A percentile compares a stretch with the other conserved stretches of the same genome.
Evolutionary conservation across 306 rosid genomes (phyloP).

Genomic region (Comarum palustre): DNA sequence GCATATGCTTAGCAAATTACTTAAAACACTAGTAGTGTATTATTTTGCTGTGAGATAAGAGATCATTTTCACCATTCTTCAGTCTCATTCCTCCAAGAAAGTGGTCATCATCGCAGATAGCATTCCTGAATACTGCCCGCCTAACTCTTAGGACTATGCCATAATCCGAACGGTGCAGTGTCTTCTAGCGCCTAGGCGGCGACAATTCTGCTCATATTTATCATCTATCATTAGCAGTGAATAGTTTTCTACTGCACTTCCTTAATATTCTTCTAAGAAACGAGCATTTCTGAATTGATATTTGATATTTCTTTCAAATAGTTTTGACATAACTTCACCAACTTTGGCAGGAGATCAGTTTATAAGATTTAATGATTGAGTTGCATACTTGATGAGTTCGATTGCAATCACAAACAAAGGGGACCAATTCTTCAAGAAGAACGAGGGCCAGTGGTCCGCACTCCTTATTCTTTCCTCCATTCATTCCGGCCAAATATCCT

Average conservation of each 20-base stretch:
- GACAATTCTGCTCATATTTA: too few relatives aligned
- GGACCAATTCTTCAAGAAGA: neutral
- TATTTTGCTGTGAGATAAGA: neutral
- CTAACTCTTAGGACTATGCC: too few relatives aligned
- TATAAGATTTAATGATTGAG: neutral
- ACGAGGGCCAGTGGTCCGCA: neutral
- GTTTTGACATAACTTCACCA: neutral
- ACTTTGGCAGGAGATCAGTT: neutral
- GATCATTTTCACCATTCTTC: neutral
- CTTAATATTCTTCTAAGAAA: neutral
- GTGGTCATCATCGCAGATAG: neutral
- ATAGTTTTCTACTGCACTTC: neutral
- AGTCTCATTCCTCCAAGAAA: neutral
- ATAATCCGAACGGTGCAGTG: too few relatives aligned
- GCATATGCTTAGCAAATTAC: neutral
- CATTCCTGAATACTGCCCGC: too few relatives aligned
- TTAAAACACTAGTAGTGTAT: neutral
- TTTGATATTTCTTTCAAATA: neutral
- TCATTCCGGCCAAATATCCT: neutral
- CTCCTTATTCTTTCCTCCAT: neutral
- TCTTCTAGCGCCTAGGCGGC: too few relatives aligned
- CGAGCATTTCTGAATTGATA: neutral
- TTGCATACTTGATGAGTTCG: neutral
- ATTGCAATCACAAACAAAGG: neutral
- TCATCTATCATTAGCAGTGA: neutral